Percentiles rank a stretch among this genome's conserved stretches.
Evolutionary conservation across 2,329 filamentous ascomycete genomes (phyloP).

Genomic region (Onygenales sp.): DNA sequence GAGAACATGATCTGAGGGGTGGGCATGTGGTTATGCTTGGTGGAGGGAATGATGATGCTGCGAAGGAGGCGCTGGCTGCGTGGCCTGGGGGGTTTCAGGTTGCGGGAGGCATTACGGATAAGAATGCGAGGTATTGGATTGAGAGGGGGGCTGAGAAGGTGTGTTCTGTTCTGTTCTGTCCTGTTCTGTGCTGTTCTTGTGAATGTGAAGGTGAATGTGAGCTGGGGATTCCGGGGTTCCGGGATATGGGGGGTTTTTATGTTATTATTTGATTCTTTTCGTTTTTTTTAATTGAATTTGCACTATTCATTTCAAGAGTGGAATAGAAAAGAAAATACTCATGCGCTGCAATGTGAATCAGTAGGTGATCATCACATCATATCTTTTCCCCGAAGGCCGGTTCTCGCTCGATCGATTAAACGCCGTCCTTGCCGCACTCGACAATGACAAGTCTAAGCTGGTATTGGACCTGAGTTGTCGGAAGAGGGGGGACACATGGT

Average conservation of each 20-base stretch:
- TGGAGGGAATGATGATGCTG: slow-evolving; percentile 72
- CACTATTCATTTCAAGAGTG: not conserved
- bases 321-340: not conserved
- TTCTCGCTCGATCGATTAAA: slow-evolving; percentile 73
- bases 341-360: slow-evolving; percentile 6
- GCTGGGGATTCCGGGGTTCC: not conserved
- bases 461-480: slow-evolving; percentile 95
- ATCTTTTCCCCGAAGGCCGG: slow-evolving; percentile 72
- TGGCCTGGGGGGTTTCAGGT: slow-evolving; percentile 81
- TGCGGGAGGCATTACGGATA: slow-evolving; percentile 83
- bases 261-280: not conserved
- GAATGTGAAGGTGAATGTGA: too few relatives aligned
- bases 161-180: slow-evolving; percentile 18
- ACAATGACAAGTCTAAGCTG: slow-evolving; percentile 65
- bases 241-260: not conserved
- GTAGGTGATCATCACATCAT: slow-evolving; percentile 96
- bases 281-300: not conserved
- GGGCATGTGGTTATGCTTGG: slow-evolving; percentile 97
- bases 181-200: not conserved
- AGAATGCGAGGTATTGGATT: slow-evolving; percentile 80
- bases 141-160: slow-evolving; percentile 84
- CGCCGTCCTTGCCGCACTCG: slow-evolving; percentile 62
- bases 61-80: slow-evolving; percentile 61
- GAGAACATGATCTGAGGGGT: slow-evolving; percentile 60
- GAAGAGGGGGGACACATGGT: slow-evolving; percentile 67